Conservation (phyloP, 2,329 filamentous ascomycete species). For the Verticillium alfalfae region DNA sequence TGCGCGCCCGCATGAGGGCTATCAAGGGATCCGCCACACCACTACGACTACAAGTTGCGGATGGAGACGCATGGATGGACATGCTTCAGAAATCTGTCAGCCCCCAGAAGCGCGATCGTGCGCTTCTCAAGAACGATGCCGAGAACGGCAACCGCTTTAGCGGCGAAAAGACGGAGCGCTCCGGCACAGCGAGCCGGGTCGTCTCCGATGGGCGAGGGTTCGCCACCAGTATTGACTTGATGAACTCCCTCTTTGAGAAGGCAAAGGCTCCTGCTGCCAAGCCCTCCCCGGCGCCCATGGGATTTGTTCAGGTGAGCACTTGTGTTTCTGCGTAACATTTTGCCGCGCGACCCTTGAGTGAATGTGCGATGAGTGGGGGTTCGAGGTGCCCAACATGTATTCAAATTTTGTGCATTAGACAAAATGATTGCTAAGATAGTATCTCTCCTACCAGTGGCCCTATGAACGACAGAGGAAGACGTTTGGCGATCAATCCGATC, state of each 20-base stretch:
- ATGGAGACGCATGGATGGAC: constrained; percentile 85
- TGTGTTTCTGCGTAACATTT: constrained; percentile 27
- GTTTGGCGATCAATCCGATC: constrained; percentile 52
- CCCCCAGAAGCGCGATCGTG: constrained; percentile 86
- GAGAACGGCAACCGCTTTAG: constrained; percentile 36
- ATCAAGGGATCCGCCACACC: constrained; percentile 56
- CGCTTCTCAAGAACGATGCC: constrained; percentile 52
- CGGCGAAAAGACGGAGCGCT: constrained; percentile 33
- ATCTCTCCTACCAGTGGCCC: constrained; percentile 63
- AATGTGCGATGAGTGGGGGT: too few species aligned
- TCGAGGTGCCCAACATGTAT: background rate
- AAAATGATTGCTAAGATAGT: constrained; percentile 39
- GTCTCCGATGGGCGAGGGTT: constrained; percentile 59
- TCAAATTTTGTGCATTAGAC: background rate
- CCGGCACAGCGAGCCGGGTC: constrained; percentile 21
- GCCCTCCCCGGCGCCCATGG: constrained; percentile 49
- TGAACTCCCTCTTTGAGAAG: constrained; percentile 87
- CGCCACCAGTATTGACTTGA: constrained; percentile 86
- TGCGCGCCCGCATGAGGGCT: constrained; percentile 59
- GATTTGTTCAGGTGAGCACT: constrained; percentile 84
- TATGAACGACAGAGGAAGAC: constrained; percentile 75
- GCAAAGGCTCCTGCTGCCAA: constrained; percentile 54
- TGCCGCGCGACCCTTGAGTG: too few species aligned
- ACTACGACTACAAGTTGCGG: constrained; percentile 53
- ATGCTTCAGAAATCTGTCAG: constrained; percentile 92